These are phyloP conservation scores for Deuterostichococcus epilithicus DNA, from an alignment of 139 green algal genomes.

Conservation along the genomic window DNA sequence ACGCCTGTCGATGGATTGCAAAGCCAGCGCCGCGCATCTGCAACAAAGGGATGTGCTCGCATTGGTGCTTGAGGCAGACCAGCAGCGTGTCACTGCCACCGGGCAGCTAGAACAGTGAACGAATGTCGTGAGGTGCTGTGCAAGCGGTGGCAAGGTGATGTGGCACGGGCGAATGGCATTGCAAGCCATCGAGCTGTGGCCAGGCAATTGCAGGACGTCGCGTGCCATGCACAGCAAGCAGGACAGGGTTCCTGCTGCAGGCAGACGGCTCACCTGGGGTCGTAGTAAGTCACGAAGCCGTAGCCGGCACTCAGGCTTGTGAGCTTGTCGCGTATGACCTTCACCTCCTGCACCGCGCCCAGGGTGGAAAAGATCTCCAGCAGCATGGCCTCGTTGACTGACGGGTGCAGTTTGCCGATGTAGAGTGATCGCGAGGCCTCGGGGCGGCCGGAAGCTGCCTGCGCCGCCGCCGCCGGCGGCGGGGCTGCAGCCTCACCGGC, in stretches of 20 bases:
- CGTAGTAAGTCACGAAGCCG: conserved; percentile 65
- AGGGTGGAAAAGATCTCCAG: conserved; percentile 43
- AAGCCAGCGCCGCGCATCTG: conserved; percentile 11
- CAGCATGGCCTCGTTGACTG: conserved; percentile 50
- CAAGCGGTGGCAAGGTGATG: too few species aligned
- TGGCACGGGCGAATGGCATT: too few species aligned
- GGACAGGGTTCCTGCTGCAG: too few species aligned
- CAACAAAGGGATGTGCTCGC: too few species aligned
- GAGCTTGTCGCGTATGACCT: conserved; percentile 61
- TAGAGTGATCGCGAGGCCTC: conserved; percentile 24
- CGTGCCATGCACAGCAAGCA: neutral
- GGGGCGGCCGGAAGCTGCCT: neutral
- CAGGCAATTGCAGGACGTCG: too few species aligned
- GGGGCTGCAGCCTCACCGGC: neutral
- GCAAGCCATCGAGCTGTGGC: too few species aligned
- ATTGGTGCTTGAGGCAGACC: too few species aligned
- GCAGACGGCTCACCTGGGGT: conserved; percentile 13
- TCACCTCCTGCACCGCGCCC: conserved; percentile 40
- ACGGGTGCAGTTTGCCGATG: conserved; percentile 68
- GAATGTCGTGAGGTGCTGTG: too few species aligned
- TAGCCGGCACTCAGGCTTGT: conserved; percentile 55
- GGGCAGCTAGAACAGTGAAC: too few species aligned
- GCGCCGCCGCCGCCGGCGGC: too few species aligned
- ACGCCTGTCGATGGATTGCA: conserved; percentile 29
- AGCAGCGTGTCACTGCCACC: too few species aligned